These are phyloP conservation scores for Lentinula lateritia DNA, from an alignment of 768 basidiomycete species.

Conservation along the genomic window DNA sequence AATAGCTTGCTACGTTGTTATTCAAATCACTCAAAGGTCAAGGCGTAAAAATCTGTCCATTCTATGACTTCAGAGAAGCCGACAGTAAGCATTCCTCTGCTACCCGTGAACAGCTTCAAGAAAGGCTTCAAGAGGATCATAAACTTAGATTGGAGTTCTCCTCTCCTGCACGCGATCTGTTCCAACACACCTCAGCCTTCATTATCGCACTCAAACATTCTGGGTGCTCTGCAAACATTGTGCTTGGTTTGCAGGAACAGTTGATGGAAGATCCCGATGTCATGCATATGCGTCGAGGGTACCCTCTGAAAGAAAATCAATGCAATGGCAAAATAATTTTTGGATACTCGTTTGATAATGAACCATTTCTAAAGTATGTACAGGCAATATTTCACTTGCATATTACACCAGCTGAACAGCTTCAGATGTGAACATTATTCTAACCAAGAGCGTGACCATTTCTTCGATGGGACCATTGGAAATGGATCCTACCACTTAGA, in stretches of 20 bases:
- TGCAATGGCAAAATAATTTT: not conserved
- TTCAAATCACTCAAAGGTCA: not conserved
- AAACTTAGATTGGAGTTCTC: not conserved
- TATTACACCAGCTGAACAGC: not conserved
- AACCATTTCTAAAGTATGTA: conserved; percentile 1
- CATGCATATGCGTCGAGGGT: not conserved
- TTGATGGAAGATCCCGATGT: not conserved
- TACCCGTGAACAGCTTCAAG: not conserved
- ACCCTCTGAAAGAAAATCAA: not conserved
- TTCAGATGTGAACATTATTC: conserved; percentile 5
- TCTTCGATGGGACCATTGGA: conserved; percentile 8
- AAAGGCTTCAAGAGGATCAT: not conserved
- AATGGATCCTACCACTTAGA: conserved; percentile 13
- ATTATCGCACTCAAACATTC: not conserved
- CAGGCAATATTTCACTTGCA: not conserved
- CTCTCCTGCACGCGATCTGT: not conserved
- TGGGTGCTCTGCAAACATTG: not conserved
- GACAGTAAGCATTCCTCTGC: not conserved
- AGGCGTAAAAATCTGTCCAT: conserved; percentile 5
- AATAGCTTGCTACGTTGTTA: not conserved
- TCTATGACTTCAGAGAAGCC: not conserved
- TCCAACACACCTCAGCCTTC: not conserved
- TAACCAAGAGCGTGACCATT: conserved; percentile 1
- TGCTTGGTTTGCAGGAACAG: not conserved
- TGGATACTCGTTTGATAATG: not conserved